Base-by-base conservation (phyloP, 2,329 filamentous ascomycete genomes). In the Botrytis fragariae region DNA sequence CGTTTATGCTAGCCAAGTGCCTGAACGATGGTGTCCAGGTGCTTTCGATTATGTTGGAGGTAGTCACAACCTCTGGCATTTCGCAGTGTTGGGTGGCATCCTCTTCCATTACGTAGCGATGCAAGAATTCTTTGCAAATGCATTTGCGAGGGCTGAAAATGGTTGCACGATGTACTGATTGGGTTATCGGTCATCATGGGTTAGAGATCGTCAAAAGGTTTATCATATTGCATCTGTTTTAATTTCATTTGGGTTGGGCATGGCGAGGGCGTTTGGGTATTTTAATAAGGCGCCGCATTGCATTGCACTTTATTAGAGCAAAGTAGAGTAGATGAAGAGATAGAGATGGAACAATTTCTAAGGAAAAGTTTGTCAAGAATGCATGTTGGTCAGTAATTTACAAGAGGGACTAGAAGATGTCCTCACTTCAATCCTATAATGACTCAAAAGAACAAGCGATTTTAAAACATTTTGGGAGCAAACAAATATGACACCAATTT, bases 71-170 rank as follows among this genome's bases (percentile, higher is more conserved):
- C 90, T 99, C 74, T 99, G 96, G 96, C 96, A 99, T 83, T 84
- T 97, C 48, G 96, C 96, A 12, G 96, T 99, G 18, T 85, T 99
- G 42, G 94, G 95, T 25, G 96, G 96, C 18, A 99, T 99, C 73
- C 83, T 98, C n/a, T 98, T 97, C 82, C 96, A 99, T 83, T 99
- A 98, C 83, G 87, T 88, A 35, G 96, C 96, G 29, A 98, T 99
- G 95, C 93, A 98, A 82, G 89, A 94, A 72, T 96, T 99, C 83
- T 99, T 99, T 80, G 87, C 92, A 7, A 88, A 87, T 59, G 93
- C 93, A 18, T 95, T 95, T 82, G 83, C 86, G 77, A 87, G 92
- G 74, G 92, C 92, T 0, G 74, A 77, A 54, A 79, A 79, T 72
- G 80, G 78, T 3, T 81, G 80, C 75, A 76, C 77, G 18, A 16